A percentile compares a stretch with the other conserved stretches of the same genome.
phyloP scores from a whole-genome alignment of 2,329 filamentous ascomycete genomes.

The Penicillium sp. region DNA sequence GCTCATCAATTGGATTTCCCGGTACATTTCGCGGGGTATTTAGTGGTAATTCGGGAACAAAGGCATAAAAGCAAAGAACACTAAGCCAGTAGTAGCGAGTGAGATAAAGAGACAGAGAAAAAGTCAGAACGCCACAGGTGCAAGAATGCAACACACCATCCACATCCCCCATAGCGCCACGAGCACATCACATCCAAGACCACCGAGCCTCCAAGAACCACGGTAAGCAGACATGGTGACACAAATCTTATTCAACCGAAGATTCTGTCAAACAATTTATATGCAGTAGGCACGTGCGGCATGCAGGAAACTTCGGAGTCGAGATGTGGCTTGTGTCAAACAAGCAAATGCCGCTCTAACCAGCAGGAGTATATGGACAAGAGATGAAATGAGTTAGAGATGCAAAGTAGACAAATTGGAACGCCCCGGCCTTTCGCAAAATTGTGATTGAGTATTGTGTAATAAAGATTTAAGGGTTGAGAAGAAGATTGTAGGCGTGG shows the following conservation, averaged over 20 bases:
- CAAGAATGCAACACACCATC: constrained; percentile 6
- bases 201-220: not conserved
- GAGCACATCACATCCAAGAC: not conserved
- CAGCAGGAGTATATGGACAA: constrained; percentile 17
- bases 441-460: not conserved
- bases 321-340: not conserved
- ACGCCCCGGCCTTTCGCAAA: not conserved
- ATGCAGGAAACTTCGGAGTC: not conserved
- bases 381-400: constrained; percentile 7
- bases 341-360: not conserved
- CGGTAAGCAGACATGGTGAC: constrained; percentile 9
- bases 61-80: not conserved
- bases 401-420: constrained; percentile 10
- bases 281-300: constrained; percentile 5
- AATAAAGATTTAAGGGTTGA: not conserved
- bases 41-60: not conserved
- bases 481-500: constrained; percentile 4
- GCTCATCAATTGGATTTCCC: constrained; percentile 4
- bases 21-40: constrained; percentile 1
- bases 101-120: not conserved
- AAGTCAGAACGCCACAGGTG: constrained; percentile 15
- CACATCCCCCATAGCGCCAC: constrained; percentile 3
- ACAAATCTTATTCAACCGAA: constrained; percentile 11
- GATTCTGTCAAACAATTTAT: constrained; percentile 5
- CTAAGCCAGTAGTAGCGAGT: not conserved